A percentile compares a stretch with the other conserved stretches of the same genome.
phyloP scores from a whole-genome alignment of 805 yeast genomes.

The Lachancea cidri region DNA sequence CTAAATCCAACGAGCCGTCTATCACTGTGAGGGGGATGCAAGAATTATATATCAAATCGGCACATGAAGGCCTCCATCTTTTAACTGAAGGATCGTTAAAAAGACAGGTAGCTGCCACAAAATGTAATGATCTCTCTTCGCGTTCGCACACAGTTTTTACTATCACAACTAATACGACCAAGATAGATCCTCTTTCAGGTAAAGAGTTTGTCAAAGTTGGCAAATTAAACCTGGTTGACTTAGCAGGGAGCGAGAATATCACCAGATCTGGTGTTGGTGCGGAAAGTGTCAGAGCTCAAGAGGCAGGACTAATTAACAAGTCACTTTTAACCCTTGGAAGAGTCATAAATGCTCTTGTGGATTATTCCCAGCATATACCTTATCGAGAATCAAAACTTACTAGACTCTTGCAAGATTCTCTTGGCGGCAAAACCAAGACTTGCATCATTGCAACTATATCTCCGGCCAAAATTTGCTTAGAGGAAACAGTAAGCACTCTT shows the following conservation, averaged over 20 bases:
- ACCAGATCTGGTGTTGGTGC: conserved; percentile 67
- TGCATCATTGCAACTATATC: conserved; percentile 79
- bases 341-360: conserved; percentile 72
- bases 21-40: conserved; percentile 55
- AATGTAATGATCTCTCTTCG: conserved; percentile 69
- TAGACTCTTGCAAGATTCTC: conserved; percentile 68
- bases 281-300: conserved; percentile 74
- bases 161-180: conserved; percentile 52
- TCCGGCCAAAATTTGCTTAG: conserved; percentile 65
- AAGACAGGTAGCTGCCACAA: conserved; percentile 73
- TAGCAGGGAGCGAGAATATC: conserved; percentile 91
- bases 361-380: conserved; percentile 65
- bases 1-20: conserved; percentile 16
- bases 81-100: conserved; percentile 54
- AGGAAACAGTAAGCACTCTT: conserved; percentile 74
- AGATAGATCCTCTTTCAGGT: conserved; percentile 41
- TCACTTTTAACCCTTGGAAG: conserved; percentile 79
- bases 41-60: conserved; percentile 44
- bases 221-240: conserved; percentile 81
- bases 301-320: conserved; percentile 88
- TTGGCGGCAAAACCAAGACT: conserved; percentile 82
- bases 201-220: conserved; percentile 50
- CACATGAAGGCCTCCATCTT: conserved; percentile 46
- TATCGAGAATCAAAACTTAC: conserved; percentile 82
- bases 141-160: conserved; percentile 80